These are phyloP conservation scores for Penicillium canariense DNA, from an alignment of 495 filamentous ascomycete genomes.

Conservation along the genomic window DNA sequence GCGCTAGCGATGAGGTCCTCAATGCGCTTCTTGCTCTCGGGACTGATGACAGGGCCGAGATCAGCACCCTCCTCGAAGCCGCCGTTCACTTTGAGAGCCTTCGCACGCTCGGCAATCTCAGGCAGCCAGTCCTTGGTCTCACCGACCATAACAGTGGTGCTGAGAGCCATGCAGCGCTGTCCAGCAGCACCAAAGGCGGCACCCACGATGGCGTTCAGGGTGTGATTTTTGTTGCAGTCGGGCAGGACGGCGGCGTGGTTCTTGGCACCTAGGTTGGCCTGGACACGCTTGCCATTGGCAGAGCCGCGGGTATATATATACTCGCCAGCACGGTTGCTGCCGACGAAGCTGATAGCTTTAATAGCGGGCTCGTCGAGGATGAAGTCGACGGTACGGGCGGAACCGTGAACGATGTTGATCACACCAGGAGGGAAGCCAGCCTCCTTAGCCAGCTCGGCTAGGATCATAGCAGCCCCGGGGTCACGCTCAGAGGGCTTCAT, in stretches of 20 bases:
- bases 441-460: slow-evolving; percentile 86
- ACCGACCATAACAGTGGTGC: slow-evolving; percentile 89
- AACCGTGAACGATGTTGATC: slow-evolving; percentile 90
- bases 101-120: slow-evolving; percentile 88
- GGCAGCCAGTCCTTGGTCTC: slow-evolving; percentile 91
- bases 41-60: slow-evolving; percentile 92
- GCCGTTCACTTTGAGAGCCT: slow-evolving; percentile 84
- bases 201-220: slow-evolving; percentile 89
- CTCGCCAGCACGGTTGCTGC: slow-evolving; percentile 93
- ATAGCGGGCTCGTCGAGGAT: slow-evolving; percentile 94
- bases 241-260: slow-evolving; percentile 96
- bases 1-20: slow-evolving; percentile 84
- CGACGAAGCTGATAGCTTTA: slow-evolving; percentile 98
- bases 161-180: slow-evolving; percentile 97
- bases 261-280: slow-evolving; percentile 97
- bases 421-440: slow-evolving; percentile 94
- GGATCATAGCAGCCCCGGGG: slow-evolving; percentile 97
- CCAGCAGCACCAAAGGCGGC: slow-evolving; percentile 96
- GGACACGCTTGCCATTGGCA: slow-evolving; percentile 89
- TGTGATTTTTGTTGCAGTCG: slow-evolving; percentile 97
- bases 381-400: slow-evolving; percentile 91
- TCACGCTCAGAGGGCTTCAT: slow-evolving; percentile 98
- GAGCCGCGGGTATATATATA: slow-evolving; percentile 92
- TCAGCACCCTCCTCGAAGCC: slow-evolving; percentile 95
- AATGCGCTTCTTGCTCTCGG: slow-evolving; percentile 88